A percentile compares a stretch with the other conserved stretches of the same genome.
These are phyloP conservation scores for Chimonanthus salicifolius DNA, from an alignment of 164 flowering plant genomes.

Conservation along the genomic window DNA sequence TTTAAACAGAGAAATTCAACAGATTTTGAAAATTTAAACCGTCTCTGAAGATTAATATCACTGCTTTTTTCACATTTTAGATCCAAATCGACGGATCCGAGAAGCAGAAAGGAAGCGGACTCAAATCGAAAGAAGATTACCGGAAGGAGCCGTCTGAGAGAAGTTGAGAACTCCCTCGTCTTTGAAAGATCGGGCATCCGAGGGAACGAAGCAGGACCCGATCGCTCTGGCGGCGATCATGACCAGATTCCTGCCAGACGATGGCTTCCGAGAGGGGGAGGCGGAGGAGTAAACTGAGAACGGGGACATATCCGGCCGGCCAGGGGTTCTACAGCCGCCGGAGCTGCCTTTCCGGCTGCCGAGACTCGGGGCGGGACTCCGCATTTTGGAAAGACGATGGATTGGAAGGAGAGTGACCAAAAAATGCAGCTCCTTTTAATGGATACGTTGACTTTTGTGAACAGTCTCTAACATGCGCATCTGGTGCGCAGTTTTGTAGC, in stretches of 20 bases:
- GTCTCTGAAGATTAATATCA: not conserved
- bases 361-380: not conserved
- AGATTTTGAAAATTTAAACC: too few species aligned
- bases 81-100: not conserved
- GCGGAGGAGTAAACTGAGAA: conserved; percentile 2
- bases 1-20: too few species aligned
- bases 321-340: not conserved
- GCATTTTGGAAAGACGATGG: not conserved
- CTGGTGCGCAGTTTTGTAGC: not conserved
- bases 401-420: not conserved
- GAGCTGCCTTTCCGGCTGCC: conserved; percentile 6
- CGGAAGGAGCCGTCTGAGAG: conserved; percentile 5
- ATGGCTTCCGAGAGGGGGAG: not conserved
- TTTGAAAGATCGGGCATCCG: conserved; percentile 1
- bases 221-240: conserved; percentile 7
- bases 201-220: conserved; percentile 5
- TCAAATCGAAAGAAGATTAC: conserved; percentile 5
- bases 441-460: not conserved
- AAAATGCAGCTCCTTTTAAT: not conserved
- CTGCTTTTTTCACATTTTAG: not conserved
- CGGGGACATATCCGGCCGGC: conserved; percentile 1
- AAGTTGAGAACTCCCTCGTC: not conserved
- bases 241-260: conserved; percentile 4
- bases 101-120: not conserved
- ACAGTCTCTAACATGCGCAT: not conserved